Conservation (phyloP, 306 rosid species). For the Lupinus albus region DNA sequence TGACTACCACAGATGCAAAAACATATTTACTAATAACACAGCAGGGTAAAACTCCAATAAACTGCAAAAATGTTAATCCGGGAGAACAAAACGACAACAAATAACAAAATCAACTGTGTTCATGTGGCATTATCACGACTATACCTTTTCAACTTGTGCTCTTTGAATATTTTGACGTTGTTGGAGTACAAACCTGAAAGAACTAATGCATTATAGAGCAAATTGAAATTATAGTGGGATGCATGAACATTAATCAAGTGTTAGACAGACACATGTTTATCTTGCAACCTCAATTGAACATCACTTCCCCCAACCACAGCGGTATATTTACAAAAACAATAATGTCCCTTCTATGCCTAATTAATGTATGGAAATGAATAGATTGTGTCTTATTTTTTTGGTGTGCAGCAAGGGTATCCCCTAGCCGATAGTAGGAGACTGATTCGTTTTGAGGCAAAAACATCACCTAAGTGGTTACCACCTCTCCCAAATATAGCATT, state of each 20-base stretch:
- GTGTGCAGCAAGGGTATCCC: too few species aligned
- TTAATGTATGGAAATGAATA: conserved; percentile 5
- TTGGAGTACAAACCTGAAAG: conserved; percentile 51
- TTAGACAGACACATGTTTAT: conserved; percentile 28
- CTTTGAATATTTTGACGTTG: conserved; percentile 56
- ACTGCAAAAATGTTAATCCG: conserved; percentile 10
- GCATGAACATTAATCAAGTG: conserved; percentile 1
- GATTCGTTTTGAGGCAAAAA: too few species aligned
- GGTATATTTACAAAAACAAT: not conserved
- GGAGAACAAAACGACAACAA: conserved; percentile 2
- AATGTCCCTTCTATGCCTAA: not conserved
- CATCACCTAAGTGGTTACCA: too few species aligned
- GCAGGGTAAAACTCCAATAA: conserved; percentile 28
- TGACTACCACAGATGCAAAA: conserved; percentile 7
- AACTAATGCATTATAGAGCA: conserved; percentile 26
- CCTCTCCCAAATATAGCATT: too few species aligned
- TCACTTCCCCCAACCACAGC: conserved; percentile 16
- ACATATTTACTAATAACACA: conserved; percentile 20
- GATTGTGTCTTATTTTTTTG: not conserved
- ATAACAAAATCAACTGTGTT: conserved; percentile 26
- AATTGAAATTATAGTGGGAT: conserved; percentile 5
- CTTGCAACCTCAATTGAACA: not conserved
- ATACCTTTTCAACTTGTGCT: conserved; percentile 74
- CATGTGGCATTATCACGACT: conserved; percentile 36
- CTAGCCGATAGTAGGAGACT: too few species aligned